Evolutionary conservation across 2,329 filamentous ascomycete species (phyloP).

Genomic region (Zalaria sp.): DNA sequence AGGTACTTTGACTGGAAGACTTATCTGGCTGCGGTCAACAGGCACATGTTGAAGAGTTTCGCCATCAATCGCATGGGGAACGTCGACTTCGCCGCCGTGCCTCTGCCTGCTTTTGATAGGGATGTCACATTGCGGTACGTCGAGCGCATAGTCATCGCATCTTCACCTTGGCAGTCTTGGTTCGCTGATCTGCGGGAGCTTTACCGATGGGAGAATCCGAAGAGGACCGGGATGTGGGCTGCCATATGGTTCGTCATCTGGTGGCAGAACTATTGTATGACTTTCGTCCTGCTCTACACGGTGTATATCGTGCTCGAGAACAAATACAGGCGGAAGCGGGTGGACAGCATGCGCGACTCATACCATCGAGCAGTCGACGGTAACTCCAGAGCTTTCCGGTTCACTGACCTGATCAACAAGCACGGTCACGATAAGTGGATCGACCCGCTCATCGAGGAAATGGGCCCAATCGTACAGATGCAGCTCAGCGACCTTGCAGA

Average conservation of each 20-base stretch:
- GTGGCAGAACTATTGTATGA: slow-evolving; percentile 22
- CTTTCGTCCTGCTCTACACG: slow-evolving; percentile 20
- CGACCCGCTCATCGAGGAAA: slow-evolving; percentile 20
- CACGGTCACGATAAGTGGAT: slow-evolving; percentile 24
- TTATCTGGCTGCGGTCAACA: background rate
- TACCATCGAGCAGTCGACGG: slow-evolving; percentile 18
- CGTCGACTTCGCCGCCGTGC: slow-evolving; percentile 19
- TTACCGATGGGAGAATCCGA: slow-evolving; percentile 25
- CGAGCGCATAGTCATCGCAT: slow-evolving; percentile 26
- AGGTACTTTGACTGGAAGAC: slow-evolving; percentile 18
- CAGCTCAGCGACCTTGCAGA: slow-evolving; percentile 23
- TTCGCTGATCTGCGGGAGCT: slow-evolving; percentile 20
- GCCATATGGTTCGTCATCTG: slow-evolving; percentile 20
- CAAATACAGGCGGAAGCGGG: slow-evolving; percentile 13
- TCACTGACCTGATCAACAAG: slow-evolving; percentile 22
- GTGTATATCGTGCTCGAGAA: slow-evolving; percentile 20
- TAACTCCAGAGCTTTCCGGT: slow-evolving; percentile 15
- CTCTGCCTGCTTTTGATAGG: slow-evolving; percentile 21
- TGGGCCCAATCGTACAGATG: slow-evolving; percentile 22
- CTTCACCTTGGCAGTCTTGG: slow-evolving; percentile 25
- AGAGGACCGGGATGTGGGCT: slow-evolving; percentile 21
- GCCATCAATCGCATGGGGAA: slow-evolving; percentile 11
- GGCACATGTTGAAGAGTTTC: slow-evolving; percentile 1
- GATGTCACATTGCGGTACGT: slow-evolving; percentile 20
- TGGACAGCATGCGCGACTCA: slow-evolving; percentile 19